Evolutionary conservation across 257 asterid genomes (phyloP), one percentile per base, ranked within the genome.

Genomic region (Petunia axillaris): DNA sequence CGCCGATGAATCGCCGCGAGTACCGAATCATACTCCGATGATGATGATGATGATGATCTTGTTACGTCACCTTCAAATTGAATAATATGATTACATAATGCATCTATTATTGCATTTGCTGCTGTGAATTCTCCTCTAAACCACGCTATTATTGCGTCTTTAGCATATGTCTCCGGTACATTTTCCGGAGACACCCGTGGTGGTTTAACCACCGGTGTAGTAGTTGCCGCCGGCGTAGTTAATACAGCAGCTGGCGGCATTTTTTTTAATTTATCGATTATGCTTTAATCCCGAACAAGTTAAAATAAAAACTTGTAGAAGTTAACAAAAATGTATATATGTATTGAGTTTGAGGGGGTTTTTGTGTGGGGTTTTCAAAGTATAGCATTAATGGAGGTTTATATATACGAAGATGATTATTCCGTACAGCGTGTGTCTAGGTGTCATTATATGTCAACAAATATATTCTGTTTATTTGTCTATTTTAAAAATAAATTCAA

Each of bases 81-180:
- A 81, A 85, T 84, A 82, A 95, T 87, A 85, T 95, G 99, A 25
- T 83, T 71, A 81, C 98, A 96, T 2, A 96, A 91, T 55, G 96
- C 90, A 74, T 96, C 99, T 57, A 96, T 96, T 15, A 94, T 87
- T 5, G 99, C 98, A 92, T 96, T 96, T 41, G 99, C 99, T 41
- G 99, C 99, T 1, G 98, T 97, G 43, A 96, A 96, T 86, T 96
- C 99, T 39, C 97, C 97, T 35, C 98, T 86, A 71, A 92, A 91
- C 99, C 99, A 95, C 55, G 97, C 97, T 43, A 95, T 87, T 15
- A 92, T 85, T 52, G 99, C 92, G 85, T 95, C 98, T 83, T 91
- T 95, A 3, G 98, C 97, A 81, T 81, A 90, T 3, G 88, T 79
- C 89, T 90, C 96, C 68, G 93, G 60, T 53, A 88, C 87, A 83